Conservation (phyloP, 83 land plant genomes). For the Diphasiastrum complanatum region DNA sequence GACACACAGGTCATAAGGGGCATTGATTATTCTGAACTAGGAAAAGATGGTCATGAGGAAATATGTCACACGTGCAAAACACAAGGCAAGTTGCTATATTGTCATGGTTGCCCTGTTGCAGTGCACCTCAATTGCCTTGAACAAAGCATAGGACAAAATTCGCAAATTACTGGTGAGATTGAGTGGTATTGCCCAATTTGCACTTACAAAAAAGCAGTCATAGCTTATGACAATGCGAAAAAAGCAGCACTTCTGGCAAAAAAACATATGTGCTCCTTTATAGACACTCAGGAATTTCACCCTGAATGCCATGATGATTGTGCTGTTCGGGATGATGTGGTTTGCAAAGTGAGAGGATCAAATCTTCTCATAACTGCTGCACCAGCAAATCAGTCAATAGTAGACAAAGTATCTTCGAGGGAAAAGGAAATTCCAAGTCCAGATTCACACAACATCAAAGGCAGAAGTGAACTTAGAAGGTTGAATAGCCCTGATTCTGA, state of each 20-base stretch:
- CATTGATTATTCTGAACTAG: slow-evolving; percentile 4
- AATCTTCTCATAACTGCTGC: no score
- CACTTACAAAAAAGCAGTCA: slow-evolving; percentile 15
- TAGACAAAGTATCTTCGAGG: no score
- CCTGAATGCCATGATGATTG: no score
- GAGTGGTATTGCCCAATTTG: slow-evolving; percentile 35
- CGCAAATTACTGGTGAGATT: background rate
- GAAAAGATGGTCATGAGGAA: slow-evolving; percentile 25
- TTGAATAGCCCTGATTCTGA: no score
- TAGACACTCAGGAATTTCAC: no score
- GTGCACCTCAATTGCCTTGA: slow-evolving; percentile 19
- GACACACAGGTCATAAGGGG: background rate
- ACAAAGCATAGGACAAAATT: background rate
- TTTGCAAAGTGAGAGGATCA: no score
- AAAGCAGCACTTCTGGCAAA: slow-evolving; percentile 23
- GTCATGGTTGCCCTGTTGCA: slow-evolving; percentile 29
- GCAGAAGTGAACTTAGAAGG: no score
- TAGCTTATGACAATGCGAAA: slow-evolving; percentile 15
- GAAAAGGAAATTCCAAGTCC: no score
- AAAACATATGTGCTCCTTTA: slow-evolving; percentile 17
- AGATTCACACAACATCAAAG: no score
- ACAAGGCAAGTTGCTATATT: slow-evolving; percentile 18
- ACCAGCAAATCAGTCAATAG: no score
- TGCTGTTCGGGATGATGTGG: no score
- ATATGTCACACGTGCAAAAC: slow-evolving; percentile 21